Conservation (phyloP, 805 yeast species). For the Teunomyces atbi region DNA sequence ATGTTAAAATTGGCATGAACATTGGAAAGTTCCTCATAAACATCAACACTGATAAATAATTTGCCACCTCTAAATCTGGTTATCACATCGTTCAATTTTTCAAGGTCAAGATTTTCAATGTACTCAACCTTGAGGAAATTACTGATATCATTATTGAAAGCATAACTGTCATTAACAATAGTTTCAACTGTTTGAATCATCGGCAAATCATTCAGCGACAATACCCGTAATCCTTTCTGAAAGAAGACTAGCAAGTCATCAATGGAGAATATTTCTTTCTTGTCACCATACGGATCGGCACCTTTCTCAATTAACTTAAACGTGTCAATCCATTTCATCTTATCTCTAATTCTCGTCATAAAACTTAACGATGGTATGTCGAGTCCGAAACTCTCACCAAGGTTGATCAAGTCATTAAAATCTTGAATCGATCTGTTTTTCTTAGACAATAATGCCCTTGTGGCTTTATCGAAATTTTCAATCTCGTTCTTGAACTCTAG, state of each 20-base stretch:
- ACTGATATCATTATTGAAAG: conserved; percentile 17
- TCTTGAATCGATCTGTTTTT: conserved; percentile 39
- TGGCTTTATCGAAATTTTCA: conserved; percentile 48
- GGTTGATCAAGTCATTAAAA: conserved; percentile 49
- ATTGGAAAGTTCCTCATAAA: conserved; percentile 27
- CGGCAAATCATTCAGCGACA: conserved; percentile 18
- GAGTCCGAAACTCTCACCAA: conserved; percentile 62
- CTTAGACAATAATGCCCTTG: conserved; percentile 36
- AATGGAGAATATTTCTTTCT: conserved; percentile 33
- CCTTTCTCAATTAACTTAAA: conserved; percentile 35
- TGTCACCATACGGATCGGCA: conserved; percentile 39
- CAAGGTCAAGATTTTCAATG: conserved; percentile 20
- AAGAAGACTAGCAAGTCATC: conserved; percentile 27
- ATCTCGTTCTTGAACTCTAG: conserved; percentile 53
- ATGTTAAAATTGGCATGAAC: conserved; percentile 21
- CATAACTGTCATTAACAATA: conserved; percentile 24
- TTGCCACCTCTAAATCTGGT: conserved; percentile 20
- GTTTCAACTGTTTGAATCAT: conserved; percentile 35
- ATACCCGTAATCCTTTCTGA: conserved; percentile 24
- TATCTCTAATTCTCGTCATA: conserved; percentile 34
- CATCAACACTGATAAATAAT: conserved; percentile 21
- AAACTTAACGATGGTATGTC: conserved; percentile 46
- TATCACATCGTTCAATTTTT: conserved; percentile 25
- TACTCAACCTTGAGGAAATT: conserved; percentile 17
- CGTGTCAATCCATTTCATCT: conserved; percentile 32